Evolutionary conservation across 1,139 yeast species (phyloP).

Genomic region (Diutina catenulata): DNA sequence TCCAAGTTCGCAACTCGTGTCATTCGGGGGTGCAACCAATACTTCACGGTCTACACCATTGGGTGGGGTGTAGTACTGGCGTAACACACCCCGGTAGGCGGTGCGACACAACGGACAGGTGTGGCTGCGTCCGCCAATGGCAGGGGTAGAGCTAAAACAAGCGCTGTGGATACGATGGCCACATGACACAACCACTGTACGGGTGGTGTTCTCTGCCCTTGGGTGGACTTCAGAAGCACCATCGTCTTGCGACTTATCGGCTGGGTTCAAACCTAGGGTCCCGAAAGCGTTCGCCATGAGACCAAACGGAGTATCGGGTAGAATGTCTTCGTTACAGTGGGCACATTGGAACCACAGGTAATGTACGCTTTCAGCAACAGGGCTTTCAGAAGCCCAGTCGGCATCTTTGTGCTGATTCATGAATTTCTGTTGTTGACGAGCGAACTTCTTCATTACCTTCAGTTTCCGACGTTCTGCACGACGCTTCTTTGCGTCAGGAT

Average conservation of each 20-base stretch:
- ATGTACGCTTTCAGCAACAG: neutral
- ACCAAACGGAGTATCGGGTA: neutral
- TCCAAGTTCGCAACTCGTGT: neutral
- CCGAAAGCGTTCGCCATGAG: neutral
- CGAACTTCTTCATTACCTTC: constrained; percentile 30
- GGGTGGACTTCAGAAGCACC: neutral
- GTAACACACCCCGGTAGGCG: neutral
- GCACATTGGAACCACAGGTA: neutral
- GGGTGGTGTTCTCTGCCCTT: neutral
- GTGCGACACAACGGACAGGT: constrained; percentile 4
- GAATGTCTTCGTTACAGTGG: constrained; percentile 1
- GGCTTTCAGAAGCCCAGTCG: neutral
- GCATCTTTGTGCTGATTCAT: constrained; percentile 17
- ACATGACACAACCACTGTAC: neutral
- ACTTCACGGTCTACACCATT: neutral
- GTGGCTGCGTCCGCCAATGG: neutral
- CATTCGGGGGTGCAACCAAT: no score
- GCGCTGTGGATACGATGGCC: constrained; percentile 1
- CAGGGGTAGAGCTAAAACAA: neutral
- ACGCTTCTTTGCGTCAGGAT: no score
- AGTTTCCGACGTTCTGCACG: constrained; percentile 26
- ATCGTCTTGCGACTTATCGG: no score
- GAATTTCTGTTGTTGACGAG: constrained; percentile 28
- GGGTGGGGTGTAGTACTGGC: neutral
- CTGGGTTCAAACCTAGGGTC: no score